Percentiles rank a stretch among this genome's conserved stretches.
Conservation (phyloP, 1,139 yeast species). For the Zygoascus sp. region DNA sequence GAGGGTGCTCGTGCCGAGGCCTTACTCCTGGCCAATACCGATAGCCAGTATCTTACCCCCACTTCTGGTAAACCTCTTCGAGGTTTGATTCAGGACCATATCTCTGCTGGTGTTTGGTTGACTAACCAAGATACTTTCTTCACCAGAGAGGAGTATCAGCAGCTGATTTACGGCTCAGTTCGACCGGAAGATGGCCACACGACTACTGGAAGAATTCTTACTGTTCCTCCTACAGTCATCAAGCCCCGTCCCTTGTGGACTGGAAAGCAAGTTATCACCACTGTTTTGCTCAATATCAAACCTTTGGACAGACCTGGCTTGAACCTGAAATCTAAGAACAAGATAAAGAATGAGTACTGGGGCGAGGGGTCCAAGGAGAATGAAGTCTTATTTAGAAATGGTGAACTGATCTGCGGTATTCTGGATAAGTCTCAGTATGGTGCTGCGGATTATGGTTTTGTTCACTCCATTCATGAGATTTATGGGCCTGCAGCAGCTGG, state of each 20-base stretch:
- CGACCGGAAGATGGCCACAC: conserved; percentile 99
- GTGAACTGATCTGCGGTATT: conserved; percentile 86
- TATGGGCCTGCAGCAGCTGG: conserved; percentile 93
- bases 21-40: conserved; percentile 88
- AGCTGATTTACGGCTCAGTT: conserved; percentile 85
- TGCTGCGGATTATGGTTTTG: conserved; percentile 94
- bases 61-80: conserved; percentile 97
- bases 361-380: conserved; percentile 78
- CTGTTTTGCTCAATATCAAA: conserved; percentile 76
- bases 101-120: conserved; percentile 98
- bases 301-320: conserved; percentile 89
- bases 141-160: conserved; percentile 88
- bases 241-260: conserved; percentile 95
- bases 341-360: conserved; percentile 95
- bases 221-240: conserved; percentile 83
- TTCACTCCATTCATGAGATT: conserved; percentile 92
- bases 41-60: conserved; percentile 95
- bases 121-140: conserved; percentile 89
- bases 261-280: conserved; percentile 95
- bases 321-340: conserved; percentile 75
- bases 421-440: conserved; percentile 98
- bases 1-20: conserved; percentile 98
- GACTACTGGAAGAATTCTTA: conserved; percentile 60
- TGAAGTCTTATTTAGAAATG: conserved; percentile 77
- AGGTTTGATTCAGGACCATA: conserved; percentile 98